Base-by-base conservation (phyloP, 75 land plant genomes). In the Selaginella moellendorffii region DNA sequence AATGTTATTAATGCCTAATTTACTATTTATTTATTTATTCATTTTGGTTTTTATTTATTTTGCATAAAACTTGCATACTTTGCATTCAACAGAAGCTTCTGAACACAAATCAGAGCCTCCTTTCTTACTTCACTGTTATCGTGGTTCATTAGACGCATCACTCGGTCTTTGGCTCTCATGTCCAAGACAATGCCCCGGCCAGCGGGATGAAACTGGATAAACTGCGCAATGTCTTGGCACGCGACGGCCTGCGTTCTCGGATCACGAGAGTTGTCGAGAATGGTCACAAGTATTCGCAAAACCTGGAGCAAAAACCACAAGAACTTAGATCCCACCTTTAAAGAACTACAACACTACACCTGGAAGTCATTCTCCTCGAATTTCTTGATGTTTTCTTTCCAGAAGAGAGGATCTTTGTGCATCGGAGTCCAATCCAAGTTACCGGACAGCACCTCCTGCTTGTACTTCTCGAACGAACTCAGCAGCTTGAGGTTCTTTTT, bases 321-420 rank as follows among this genome's bases (percentile, higher is more conserved):
- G n/a, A n/a, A n/a, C n/a, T n/a, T n/a, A n/a, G n/a, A n/a, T n/a
- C n/a, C n/a, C n/a, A n/a, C n/a, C n/a, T n/a, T n/a, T n/a, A n/a
- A n/a, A n/a, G n/a, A n/a, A n/a, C n/a, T n/a, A n/a, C n/a, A n/a
- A n/a, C n/a, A n/a, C 25, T 28, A 23, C 53, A 88, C 95, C 97
- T 92, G 95, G 66, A 81, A 88, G 71, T 92, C 96, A 73, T 83
- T 77, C 27, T 92, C 95, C 76, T 88, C 97, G 74, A 92, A 92
- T 58, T 80, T 81, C 26, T 68, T 65, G 54, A 83, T 78, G 29
- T 92, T 92, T 25, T 92, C 97, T 42, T 82, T 83, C 97, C 97
- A 92, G 62, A 92, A 92, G 1, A 53, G n/a, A 12, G 84, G 78
- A 75, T 92, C 95, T 69, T 92, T 92, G 65, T 92, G 97, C 87